Evolutionary conservation across 495 filamentous ascomycete genomes (phyloP), one percentile per base, ranked within the genome.

Genomic region (Aspergillus heteromorphus): DNA sequence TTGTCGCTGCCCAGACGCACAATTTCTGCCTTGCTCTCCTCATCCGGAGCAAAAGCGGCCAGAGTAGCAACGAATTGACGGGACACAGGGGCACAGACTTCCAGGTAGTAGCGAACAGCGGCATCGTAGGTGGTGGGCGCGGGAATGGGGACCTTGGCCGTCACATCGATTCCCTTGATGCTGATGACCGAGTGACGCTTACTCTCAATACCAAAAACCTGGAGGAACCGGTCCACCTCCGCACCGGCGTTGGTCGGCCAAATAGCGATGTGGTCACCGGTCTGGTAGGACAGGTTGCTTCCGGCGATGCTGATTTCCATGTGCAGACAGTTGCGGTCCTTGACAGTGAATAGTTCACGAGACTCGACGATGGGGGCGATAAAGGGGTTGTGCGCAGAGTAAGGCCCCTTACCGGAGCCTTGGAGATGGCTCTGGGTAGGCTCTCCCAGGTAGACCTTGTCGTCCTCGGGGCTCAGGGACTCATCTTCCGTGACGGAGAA

Each of bases 61-160:
- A 99, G 74, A 11, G 86, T 86, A 9, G 89, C 83, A 38, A 99
- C 74, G 65, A 97, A 96, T 67, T 99, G 93, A 76, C 93, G 95
- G 43, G 93, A 99, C 14, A 97, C 89, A 10, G 93, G 88, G 23
- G 89, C 90, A 68, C 90, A 87, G 58, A 95, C 95, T 76, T 99
- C 93, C 83, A 97, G 87, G 71, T 99, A 93, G 75, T 97, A 99
- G 47, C 93, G 90, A 48, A 89, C 78, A 51, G 90, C 88, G 41
- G 92, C 88, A 75, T 97, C 93, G 70, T 91, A 97, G 19, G 93
- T 99, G 27, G 93, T 97, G 13, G 93, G 95, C 16, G 92, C 93
- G 17, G 93, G 93, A 73, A 99, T 97, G 6, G 93, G 95, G 48
- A 97, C 91, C 73, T 96, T 97, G 52, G 93, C 91, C 16, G 93